Conservation (phyloP, 495 filamentous ascomycete species). For the Aspergillus cristatus region DNA sequence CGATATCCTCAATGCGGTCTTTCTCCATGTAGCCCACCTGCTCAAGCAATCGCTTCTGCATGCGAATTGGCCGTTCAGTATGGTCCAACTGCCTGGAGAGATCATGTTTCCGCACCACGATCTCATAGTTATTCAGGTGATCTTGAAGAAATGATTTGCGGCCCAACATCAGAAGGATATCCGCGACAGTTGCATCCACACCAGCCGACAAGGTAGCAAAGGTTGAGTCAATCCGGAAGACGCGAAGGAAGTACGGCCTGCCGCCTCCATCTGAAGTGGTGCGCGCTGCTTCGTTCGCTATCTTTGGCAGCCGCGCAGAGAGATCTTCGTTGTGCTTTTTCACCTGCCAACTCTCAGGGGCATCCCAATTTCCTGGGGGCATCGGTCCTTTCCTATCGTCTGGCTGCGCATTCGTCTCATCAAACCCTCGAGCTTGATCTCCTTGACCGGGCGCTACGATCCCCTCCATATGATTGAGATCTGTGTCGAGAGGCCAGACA, state of each 20-base stretch:
- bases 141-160: slow-evolving; percentile 89
- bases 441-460: slow-evolving; percentile 46
- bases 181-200: slow-evolving; percentile 71
- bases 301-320: slow-evolving; percentile 46
- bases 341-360: slow-evolving; percentile 90
- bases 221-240: slow-evolving; percentile 87
- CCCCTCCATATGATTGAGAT: slow-evolving; percentile 74
- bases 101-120: slow-evolving; percentile 88
- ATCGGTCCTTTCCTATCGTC: slow-evolving; percentile 19
- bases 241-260: slow-evolving; percentile 78
- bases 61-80: slow-evolving; percentile 74
- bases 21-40: slow-evolving; percentile 85
- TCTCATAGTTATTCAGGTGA: slow-evolving; percentile 84
- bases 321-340: slow-evolving; percentile 60
- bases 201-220: slow-evolving; percentile 82
- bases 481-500: slow-evolving; percentile 69
- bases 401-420: slow-evolving; percentile 38
- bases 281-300: slow-evolving; percentile 36
- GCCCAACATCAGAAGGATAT: slow-evolving; percentile 73
- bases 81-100: slow-evolving; percentile 71
- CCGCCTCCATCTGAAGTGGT: slow-evolving; percentile 55
- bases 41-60: slow-evolving; percentile 87
- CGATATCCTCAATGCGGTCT: slow-evolving; percentile 86
- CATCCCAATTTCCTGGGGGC: slow-evolving; percentile 58
- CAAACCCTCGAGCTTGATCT: slow-evolving; percentile 41